These are phyloP conservation scores for Paracoccidioides brasiliensis DNA, from an alignment of 2,329 filamentous ascomycete species.

Conservation along the genomic window DNA sequence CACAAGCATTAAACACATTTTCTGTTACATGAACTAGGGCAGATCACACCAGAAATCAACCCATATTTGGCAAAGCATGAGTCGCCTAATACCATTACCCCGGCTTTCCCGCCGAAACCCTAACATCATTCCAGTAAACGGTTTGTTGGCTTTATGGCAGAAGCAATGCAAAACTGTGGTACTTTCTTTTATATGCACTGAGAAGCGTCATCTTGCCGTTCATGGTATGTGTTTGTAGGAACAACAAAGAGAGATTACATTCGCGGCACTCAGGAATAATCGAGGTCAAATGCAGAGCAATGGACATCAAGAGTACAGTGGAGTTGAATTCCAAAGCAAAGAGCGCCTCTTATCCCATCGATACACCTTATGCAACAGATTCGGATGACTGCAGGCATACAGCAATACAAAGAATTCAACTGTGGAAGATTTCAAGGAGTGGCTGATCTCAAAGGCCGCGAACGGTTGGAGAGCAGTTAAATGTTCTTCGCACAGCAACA, in stretches of 20 bases:
- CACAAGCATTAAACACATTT: neutral
- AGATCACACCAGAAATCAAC: neutral
- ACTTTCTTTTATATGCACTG: neutral
- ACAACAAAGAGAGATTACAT: neutral
- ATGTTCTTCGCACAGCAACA: neutral
- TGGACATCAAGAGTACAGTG: neutral
- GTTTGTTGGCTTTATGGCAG: neutral
- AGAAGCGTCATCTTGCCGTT: neutral
- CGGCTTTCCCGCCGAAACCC: neutral
- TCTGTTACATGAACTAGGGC: neutral
- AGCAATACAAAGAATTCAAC: neutral
- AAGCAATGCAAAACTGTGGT: neutral
- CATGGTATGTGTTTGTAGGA: neutral
- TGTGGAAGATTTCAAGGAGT: neutral
- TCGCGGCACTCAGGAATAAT: neutral
- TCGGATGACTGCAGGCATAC: neutral
- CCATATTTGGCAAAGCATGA: neutral
- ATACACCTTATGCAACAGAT: neutral
- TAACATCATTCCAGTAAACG: neutral
- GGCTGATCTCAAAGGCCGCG: neutral
- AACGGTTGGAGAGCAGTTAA: neutral
- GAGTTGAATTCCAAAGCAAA: neutral
- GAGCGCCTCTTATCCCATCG: neutral
- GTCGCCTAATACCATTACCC: neutral
- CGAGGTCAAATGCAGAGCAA: neutral